Evolutionary conservation across 2,329 filamentous ascomycete species (phyloP), one percentile per base, ranked within the genome.

Genomic region (Nigrospora sphaerica): DNA sequence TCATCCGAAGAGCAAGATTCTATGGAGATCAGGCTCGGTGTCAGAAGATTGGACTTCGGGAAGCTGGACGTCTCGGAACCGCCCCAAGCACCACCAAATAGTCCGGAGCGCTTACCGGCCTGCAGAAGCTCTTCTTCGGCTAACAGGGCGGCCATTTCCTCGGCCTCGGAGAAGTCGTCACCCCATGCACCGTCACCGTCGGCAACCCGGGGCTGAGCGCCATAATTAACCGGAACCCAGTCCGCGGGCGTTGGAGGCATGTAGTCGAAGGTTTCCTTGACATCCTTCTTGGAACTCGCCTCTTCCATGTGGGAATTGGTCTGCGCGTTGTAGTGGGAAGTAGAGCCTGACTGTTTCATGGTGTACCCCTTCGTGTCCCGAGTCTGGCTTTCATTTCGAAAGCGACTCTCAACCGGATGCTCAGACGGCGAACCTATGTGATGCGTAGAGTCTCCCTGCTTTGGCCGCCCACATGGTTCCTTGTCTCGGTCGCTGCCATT

Each of bases 11-110:
- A 43, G 37, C 49, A 57, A 32, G 57, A 57, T 40, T 58, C 57
- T 57, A 62, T 53, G 17, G 61, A 62, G 44, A 61, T 52, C 39
- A 57, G 48, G 50, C 54, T 62, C 35, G 47, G 47, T 43, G 55
- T 54, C 42, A 53, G 49, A 49, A 47, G 47, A 37, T 50, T 55
- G 12, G 50, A 40, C 6, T 44, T 17, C 32, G 52, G 48, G 37
- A 51, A 52, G 28, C 52, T 40, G 14, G 54, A 51, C 19, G 55
- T 53, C 19, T 50, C 46, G 23, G 57, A 55, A 45, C 49, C 49
- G 18, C 39, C 44, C 32, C 50, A 48, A 14, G 51, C 49, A 33
- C 45, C 49, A 7, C 48, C 50, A 39, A 54, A 47, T 42, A 52
- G 49, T 34, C 52, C 48, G 39, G 59, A 62, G 34, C 54, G 50